Evolutionary conservation across 176 grass and related monocot genomes (phyloP), one percentile per base, ranked within the genome.

Genomic region (Carex cristatella): DNA sequence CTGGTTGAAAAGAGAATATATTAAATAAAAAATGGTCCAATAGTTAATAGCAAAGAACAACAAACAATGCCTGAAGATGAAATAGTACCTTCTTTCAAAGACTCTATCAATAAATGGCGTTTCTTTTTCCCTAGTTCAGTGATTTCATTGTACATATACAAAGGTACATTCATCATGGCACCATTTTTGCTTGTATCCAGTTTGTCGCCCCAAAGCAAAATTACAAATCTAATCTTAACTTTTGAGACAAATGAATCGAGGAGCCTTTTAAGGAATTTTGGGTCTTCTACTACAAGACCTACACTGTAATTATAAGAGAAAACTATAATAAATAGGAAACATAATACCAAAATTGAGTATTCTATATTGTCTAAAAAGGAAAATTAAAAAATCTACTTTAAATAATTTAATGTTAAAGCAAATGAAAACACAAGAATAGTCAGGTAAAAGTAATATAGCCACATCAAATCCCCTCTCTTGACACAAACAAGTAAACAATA

Each of bases 161-260:
- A 48, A 81, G 91, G 95, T 69, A 90, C 89, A 74, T 87, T 88
- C 65, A 76, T 90, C 61, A 92, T n/a, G 58, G 69, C 15, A 88
- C 31, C 5, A 3, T 88, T 76, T 65, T 86, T 88, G 80, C 87
- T 87, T 88, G 94, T 74, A 84, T 80, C 49, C 85, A 89, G 87
- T 87, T 98, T 92, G 14, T 93, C 88, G 66, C 88, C 93, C 95
- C 95, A 98, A 89, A 98, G 95, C 84, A 98, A 73, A 86, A 98
- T 88, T 82, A 98, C 55, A 84, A 95, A 98, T 89, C 88, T 93
- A 85, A 91, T 30, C 63, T 84, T 85, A 86, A 90, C 84, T 86
- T 83, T 92, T 67, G 83, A 80, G 84, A 98, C 79, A 58, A 98
- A 93, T 67, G 93, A 92, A 62, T 93, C 86, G 86, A 89, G 83